Base-by-base conservation (phyloP, 2,329 filamentous ascomycete species). In the Orbilia quercus region DNA sequence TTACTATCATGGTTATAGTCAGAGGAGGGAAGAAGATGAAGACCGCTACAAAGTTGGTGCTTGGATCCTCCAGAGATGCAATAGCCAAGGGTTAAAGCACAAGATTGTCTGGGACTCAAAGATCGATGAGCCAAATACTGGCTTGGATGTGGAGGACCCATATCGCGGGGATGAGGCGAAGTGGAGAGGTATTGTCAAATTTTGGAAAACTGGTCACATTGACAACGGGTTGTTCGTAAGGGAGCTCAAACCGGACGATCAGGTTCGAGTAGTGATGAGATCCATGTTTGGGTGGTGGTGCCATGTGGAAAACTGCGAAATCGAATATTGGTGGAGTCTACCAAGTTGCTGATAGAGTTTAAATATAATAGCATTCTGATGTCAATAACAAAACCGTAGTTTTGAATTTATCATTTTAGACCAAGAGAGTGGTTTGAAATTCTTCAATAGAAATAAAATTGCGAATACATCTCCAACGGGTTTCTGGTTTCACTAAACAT, bases 211-310 rank as follows among this genome's bases (percentile, higher is more conserved):
- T 20, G 59, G 59, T 1, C 45, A 54, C 28, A 38, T 64, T 31
- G 45, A 48, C 7, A 72, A 72, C 44, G 67, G 58, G 1, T 38
- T 31, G 31, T 65, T 66, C 18, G 50, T 44, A 18, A 63, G 44
- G 6, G 60, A 38, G 14, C 16, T 71, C 20, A 38, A 38, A 11
- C 53, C 66, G 18, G 57, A 38, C 4, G 69, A 31, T 40, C 57
- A 55, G 36, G 57, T 62, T 14, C 45, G 34, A 34, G 59, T 64
- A 59, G 53, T 71, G 45, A 76, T 63, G 63, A 70, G 67, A 42
- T 23, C 69, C 28, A 31, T 5, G 31, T 44, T 74, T 53, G 40
- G 12, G 1, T 58, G 54, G 54, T 45, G 16, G 34, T 58, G 54
- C 45, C 44, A 45, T 47, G 36, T 58, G 45, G 54, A 45, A 9